Conservation (phyloP, 768 basidiomycete species). For the Lenzites betulinus region DNA sequence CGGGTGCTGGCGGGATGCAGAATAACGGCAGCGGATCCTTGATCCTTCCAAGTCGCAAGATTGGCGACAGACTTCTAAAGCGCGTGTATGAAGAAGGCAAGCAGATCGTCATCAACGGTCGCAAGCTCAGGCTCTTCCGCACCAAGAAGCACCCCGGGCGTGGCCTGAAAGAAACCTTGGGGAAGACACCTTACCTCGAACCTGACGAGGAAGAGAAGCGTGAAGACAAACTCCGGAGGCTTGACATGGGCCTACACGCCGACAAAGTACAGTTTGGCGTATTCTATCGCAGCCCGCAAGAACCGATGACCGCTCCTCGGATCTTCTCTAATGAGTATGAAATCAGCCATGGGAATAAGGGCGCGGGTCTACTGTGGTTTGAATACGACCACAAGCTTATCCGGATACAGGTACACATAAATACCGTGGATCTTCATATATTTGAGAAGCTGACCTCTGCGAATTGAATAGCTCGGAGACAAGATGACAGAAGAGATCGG, state of each 20-base stretch:
- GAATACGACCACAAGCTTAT: conserved; percentile 72
- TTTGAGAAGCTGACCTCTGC: not conserved
- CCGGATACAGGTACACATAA: conserved; percentile 51
- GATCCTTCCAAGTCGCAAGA: conserved; percentile 26
- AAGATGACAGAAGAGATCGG: conserved; percentile 52
- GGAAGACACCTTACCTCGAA: conserved; percentile 36
- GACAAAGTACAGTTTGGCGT: conserved; percentile 68
- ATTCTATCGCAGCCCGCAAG: conserved; percentile 42
- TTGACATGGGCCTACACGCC: conserved; percentile 55
- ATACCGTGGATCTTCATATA: too few species aligned
- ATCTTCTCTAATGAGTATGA: conserved; percentile 75
- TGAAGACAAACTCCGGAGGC: conserved; percentile 41
- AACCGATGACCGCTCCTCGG: conserved; percentile 24
- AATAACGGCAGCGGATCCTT: conserved; percentile 56
- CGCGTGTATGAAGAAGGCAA: conserved; percentile 40
- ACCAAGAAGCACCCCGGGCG: conserved; percentile 4
- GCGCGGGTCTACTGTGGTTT: conserved; percentile 57
- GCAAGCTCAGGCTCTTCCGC: conserved; percentile 24
- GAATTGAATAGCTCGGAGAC: conserved; percentile 53
- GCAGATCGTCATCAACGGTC: conserved; percentile 25
- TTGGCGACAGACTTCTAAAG: conserved; percentile 50
- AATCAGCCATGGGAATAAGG: conserved; percentile 43
- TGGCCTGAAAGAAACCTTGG: conserved; percentile 21
- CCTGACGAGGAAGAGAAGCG: conserved; percentile 33
- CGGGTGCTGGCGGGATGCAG: conserved; percentile 48